phyloP scores from a whole-genome alignment of 352 stramenopile species.

The Blastocystis sp. region DNA sequence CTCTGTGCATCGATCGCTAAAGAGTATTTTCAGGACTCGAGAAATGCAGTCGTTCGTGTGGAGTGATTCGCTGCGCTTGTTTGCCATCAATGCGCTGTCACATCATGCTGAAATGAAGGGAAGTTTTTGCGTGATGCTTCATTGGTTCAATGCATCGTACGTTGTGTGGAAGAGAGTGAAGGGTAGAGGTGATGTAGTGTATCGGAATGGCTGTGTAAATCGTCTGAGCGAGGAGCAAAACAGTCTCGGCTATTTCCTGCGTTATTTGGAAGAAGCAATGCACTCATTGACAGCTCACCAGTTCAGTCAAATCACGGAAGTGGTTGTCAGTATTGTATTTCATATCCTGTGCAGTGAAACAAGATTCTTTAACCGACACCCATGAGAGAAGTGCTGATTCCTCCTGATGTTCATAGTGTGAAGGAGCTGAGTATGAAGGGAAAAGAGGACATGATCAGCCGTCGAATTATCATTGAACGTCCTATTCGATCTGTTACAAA shows the following conservation, averaged over 20 bases:
- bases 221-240: not conserved
- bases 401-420: not conserved
- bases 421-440: not conserved
- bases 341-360: not conserved
- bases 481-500: not conserved
- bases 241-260: not conserved
- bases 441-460: not conserved
- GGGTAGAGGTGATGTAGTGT: not conserved
- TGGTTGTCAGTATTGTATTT: not conserved
- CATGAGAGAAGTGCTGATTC: not conserved
- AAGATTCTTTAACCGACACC: not conserved
- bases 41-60: not conserved
- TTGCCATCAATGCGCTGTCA: not conserved
- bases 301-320: not conserved
- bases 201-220: not conserved
- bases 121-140: not conserved
- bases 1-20: not conserved
- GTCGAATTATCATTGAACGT: not conserved
- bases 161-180: not conserved
- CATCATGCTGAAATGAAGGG: not conserved
- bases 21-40: not conserved
- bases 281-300: not conserved
- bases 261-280: not conserved
- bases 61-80: not conserved
- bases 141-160: not conserved